Base-by-base conservation (phyloP, 1,139 yeast genomes). In the Pneumocystis carinii region DNA sequence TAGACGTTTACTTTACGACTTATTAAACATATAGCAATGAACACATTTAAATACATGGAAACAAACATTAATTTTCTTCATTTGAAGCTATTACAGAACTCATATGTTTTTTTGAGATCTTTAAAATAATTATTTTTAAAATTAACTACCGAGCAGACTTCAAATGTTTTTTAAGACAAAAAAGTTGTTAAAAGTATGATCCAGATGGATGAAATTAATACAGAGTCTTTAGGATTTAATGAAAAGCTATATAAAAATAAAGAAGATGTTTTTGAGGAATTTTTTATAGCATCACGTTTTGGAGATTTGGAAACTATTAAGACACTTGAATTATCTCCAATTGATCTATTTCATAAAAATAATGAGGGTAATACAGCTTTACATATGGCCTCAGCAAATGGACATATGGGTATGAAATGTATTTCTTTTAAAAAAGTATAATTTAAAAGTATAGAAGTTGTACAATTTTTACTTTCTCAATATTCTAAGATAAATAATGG, bases 351-450 rank as follows among this genome's bases (percentile, higher is more conserved):
- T 3, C 83, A 85, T 65, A 81, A 80, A 69, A 94, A 87, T 68
- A 85, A 84, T 61, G 78, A 90, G 1, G 75, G 80, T 62, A 82
- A 87, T 63, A 88, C 96, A 0, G 86, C 96, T 14, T 76, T 92
- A 62, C 98, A 92, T 72, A 87, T 88, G 90, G 96, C 97, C 0
- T 84, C 95, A 41, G 98, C 94, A 41, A 92, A 92, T 73, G 97
- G 97, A 0, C 95, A 90, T 72, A 15, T 62, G 5, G 68, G 62
- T 29, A 60, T 56, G 61, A 29, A 24, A 12, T 24, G 27, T 35
- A 37, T 19, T 2, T 32, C 8, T 19, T 38, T 38, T 10, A 29
- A 32, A 37, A 4, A 41, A n/a, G 5, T 27, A 32, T 61, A 68
- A 66, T 19, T 62, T 67, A 19, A 64, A 62, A 10, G 59, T 63